Conservation (phyloP, 352 stramenopile genomes). For the Elongisporangium senticosum region DNA sequence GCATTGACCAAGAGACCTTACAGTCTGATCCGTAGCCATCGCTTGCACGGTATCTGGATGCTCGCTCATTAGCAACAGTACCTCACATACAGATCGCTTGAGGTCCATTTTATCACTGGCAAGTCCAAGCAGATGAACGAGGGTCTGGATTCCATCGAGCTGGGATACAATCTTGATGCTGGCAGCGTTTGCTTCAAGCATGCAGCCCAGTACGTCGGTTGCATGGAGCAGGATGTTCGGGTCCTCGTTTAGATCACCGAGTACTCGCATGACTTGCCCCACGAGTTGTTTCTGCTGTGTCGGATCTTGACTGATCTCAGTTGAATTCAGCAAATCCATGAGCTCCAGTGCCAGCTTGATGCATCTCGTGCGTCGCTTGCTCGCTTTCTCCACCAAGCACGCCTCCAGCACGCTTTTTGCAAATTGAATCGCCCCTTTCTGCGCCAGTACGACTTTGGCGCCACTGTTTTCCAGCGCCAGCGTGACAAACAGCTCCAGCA, state of each 20-base stretch:
- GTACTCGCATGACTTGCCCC: slow-evolving; percentile 19
- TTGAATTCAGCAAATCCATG: slow-evolving; percentile 18
- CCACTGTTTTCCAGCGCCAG: slow-evolving; percentile 22
- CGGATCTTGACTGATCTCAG: slow-evolving; percentile 9
- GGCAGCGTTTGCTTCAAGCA: slow-evolving; percentile 22
- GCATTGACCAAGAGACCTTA: slow-evolving; percentile 30
- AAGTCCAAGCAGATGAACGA: slow-evolving; percentile 27
- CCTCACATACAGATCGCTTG: slow-evolving; percentile 35
- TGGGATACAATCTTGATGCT: slow-evolving; percentile 26
- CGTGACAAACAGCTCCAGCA: slow-evolving; percentile 38
- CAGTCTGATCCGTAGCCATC: slow-evolving; percentile 35
- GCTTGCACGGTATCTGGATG: slow-evolving; percentile 29
- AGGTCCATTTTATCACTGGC: slow-evolving; percentile 29
- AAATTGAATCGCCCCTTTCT: slow-evolving; percentile 24
- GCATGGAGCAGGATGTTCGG: slow-evolving; percentile 25
- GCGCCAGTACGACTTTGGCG: slow-evolving; percentile 9
- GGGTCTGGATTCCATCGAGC: slow-evolving; percentile 20
- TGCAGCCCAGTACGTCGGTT: slow-evolving; percentile 28
- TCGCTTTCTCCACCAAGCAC: slow-evolving; percentile 10
- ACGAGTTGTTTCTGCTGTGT: slow-evolving; percentile 13
- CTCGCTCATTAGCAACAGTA: slow-evolving; percentile 30
- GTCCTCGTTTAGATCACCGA: slow-evolving; percentile 27
- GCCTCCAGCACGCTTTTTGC: slow-evolving; percentile 14
- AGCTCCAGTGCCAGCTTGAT: slow-evolving; percentile 42
- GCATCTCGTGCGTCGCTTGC: slow-evolving; percentile 28